Base-by-base conservation (phyloP, 2,329 filamentous ascomycete genomes). In the Cytospora leucostoma region DNA sequence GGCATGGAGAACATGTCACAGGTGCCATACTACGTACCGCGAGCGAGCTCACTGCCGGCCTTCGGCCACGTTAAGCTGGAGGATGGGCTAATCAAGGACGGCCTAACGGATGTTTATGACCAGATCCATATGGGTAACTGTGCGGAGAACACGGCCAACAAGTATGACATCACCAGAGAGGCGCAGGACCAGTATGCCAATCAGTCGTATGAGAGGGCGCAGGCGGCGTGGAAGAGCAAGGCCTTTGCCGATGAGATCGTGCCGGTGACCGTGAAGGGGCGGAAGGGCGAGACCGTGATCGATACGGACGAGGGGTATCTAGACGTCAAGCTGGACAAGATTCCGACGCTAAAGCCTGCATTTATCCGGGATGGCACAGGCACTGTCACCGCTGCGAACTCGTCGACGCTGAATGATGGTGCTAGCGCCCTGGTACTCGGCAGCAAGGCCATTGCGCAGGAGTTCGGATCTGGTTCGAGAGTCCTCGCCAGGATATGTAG, bases 1-100 rank as follows among this genome's bases (percentile, higher is more conserved):
- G 95, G 95, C 60, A 97, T 99, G 91, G 95, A 99, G 80, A 97
- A 92, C 77, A 99, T 99, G 95, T 92, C 91, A 7, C 85, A 90
- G 47, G 92, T 97, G 5, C 95, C 95, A 3, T 96, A 96, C 77
- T 98, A 97, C 74, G 79, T 96, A 35, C 88, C 90, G 8, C 87
- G 95, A 37, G 87, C 92, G n/a, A 92, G 88, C 71, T 86, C 90
- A 66, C 82, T 95, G 69, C 91, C 93, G 1, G 81, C 92, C 0
- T 97, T 98, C 72, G 95, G 95, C 38, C 87, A 97, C 71, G 82
- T 95, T 69, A 90, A 90, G 76, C 80, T 97, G 76, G 90, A 96
- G 75, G 95, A 99, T 72, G 95, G 94, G 0, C 78, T 99, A 71
- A 90, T 98, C 74, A 95, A 95, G 76, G 95, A 99, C 72, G 95